These are phyloP conservation scores for Flaveria ramosissima DNA, from an alignment of 129 eudicot species.

Conservation along the genomic window DNA sequence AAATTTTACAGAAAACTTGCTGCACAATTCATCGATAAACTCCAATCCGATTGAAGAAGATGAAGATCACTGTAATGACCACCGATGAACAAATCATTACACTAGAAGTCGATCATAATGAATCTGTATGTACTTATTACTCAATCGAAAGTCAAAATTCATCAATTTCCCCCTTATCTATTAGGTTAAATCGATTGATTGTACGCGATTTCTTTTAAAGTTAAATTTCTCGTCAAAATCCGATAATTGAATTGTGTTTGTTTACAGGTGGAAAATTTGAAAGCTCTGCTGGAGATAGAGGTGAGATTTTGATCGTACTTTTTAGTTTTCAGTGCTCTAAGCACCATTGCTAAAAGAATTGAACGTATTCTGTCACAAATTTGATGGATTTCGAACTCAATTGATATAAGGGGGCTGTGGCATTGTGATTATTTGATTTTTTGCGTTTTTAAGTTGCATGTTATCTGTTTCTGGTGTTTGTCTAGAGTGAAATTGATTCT, in stretches of 20 bases:
- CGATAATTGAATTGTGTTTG: background rate
- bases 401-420: background rate
- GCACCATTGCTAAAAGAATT: background rate
- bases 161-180: background rate
- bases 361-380: background rate
- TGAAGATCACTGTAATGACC: slow-evolving; percentile 97
- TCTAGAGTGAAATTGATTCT: background rate
- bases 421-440: background rate
- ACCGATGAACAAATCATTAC: slow-evolving; percentile 87
- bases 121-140: slow-evolving; percentile 52
- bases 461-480: background rate
- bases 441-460: background rate
- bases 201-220: background rate
- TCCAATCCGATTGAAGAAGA: slow-evolving; percentile 32
- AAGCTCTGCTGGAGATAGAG: slow-evolving; percentile 96
- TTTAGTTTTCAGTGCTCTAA: background rate
- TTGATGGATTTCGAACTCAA: background rate
- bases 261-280: slow-evolving; percentile 84
- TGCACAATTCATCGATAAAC: slow-evolving; percentile 8
- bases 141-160: background rate
- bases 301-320: slow-evolving; percentile 38
- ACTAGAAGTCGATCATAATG: slow-evolving; percentile 80
- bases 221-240: background rate
- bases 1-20: background rate
- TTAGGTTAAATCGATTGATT: background rate